Evolutionary conservation across 2,329 filamentous ascomycete genomes (phyloP).

Genomic region (Pseudogymnoascus sp.): DNA sequence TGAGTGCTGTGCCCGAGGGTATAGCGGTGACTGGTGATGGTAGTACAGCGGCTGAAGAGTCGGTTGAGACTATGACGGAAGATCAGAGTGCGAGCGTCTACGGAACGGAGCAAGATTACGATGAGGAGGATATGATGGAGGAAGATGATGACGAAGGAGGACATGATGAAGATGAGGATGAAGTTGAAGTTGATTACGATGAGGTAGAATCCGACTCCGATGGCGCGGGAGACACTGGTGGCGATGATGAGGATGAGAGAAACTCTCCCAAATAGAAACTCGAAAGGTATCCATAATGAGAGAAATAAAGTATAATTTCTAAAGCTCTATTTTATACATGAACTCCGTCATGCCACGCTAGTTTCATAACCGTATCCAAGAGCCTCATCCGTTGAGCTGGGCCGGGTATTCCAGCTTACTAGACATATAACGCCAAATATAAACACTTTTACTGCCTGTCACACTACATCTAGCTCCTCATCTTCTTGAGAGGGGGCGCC

Average conservation of each 20-base stretch:
- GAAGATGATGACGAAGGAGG: slow-evolving; percentile 24
- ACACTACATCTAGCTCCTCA: not conserved
- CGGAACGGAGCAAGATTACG: slow-evolving; percentile 16
- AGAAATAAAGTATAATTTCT: not conserved
- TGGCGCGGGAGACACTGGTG: slow-evolving; percentile 10
- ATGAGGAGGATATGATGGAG: slow-evolving; percentile 14
- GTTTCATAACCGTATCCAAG: not conserved
- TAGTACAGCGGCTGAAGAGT: slow-evolving; percentile 19
- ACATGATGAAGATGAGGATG: slow-evolving; percentile 19
- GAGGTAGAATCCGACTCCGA: not conserved
- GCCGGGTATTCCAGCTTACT: slow-evolving; percentile 7
- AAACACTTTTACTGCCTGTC: not conserved
- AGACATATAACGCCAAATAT: not conserved
- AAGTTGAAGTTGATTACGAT: slow-evolving; percentile 23
- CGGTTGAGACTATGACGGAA: slow-evolving; percentile 27
- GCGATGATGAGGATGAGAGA: slow-evolving; percentile 3
- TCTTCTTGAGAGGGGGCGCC: not conserved
- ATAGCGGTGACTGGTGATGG: slow-evolving; percentile 12
- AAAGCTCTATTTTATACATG: not conserved
- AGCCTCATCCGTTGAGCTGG: not conserved
- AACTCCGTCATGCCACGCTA: not conserved
- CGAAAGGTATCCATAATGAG: not conserved
- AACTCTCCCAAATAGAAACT: not conserved
- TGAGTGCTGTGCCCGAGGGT: not conserved
- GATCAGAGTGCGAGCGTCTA: slow-evolving; percentile 19